Evolutionary conservation across 2,329 filamentous ascomycete species (phyloP).

Genomic region (Knufia fluminis): DNA sequence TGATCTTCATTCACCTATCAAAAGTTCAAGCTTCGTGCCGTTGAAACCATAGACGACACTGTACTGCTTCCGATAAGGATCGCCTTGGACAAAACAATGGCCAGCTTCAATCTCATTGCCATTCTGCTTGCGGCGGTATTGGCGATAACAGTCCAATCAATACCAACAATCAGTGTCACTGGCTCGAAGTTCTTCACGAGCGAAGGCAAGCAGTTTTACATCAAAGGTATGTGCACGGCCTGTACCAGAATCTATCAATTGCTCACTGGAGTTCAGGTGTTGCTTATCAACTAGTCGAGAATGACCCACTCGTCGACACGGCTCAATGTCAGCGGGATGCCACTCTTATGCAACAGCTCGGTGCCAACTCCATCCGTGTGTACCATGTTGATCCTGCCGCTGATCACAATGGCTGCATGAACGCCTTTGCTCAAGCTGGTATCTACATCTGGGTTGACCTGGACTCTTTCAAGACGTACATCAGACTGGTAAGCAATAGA

Average conservation of each 20-base stretch:
- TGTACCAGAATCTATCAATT: conserved; percentile 11
- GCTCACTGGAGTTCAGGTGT: conserved; percentile 45
- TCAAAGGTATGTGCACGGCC: conserved; percentile 55
- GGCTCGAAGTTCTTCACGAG: conserved; percentile 80
- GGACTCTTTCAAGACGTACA: conserved; percentile 43
- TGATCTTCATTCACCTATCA: no score
- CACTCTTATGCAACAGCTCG: conserved; percentile 66
- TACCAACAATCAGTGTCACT: conserved; percentile 50
- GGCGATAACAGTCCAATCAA: conserved; percentile 32
- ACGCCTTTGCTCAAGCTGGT: conserved; percentile 64
- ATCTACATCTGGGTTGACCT: conserved; percentile 82
- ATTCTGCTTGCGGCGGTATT: conserved; percentile 18
- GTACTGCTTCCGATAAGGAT: no score
- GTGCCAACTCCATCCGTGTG: conserved; percentile 74
- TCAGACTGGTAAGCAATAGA: conserved; percentile 30
- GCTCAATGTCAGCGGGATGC: conserved; percentile 71
- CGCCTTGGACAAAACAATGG: background rate
- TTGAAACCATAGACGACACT: background rate
- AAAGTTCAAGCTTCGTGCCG: no score
- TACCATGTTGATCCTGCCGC: conserved; percentile 70
- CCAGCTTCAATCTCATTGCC: conserved; percentile 4
- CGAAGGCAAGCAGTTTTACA: conserved; percentile 71
- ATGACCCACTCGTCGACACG: conserved; percentile 67
- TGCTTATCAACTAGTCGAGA: conserved; percentile 57
- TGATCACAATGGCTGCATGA: conserved; percentile 74